These are phyloP conservation scores for Calonectria pteridis DNA, from an alignment of 2,329 filamentous ascomycete species.

Conservation along the genomic window DNA sequence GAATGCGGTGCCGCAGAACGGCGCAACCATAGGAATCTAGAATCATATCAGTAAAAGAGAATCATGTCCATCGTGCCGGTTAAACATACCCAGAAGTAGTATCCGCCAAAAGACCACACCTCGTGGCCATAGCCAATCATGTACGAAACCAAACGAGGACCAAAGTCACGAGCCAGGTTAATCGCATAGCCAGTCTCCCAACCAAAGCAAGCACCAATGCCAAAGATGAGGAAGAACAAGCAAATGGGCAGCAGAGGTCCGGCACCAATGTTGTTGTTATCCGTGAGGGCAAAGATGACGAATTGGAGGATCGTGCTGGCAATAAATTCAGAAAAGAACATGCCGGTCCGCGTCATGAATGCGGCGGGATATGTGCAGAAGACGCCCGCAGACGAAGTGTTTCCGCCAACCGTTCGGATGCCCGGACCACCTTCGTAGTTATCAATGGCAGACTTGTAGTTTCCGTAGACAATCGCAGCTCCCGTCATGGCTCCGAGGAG, in stretches of 20 bases:
- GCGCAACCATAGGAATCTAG: conserved; percentile 78
- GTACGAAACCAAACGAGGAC: conserved; percentile 74
- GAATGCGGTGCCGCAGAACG: conserved; percentile 73
- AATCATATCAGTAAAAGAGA: conserved; percentile 11
- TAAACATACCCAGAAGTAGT: conserved; percentile 77
- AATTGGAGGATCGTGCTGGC: conserved; percentile 78
- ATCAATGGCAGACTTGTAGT: conserved; percentile 75
- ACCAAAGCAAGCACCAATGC: conserved; percentile 79
- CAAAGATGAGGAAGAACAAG: conserved; percentile 80
- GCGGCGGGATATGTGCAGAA: conserved; percentile 79
- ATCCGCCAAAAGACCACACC: conserved; percentile 75
- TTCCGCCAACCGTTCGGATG: conserved; percentile 72
- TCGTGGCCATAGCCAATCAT: conserved; percentile 76
- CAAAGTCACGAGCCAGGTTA: conserved; percentile 80
- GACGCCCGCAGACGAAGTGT: conserved; percentile 75
- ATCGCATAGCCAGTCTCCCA: conserved; percentile 85
- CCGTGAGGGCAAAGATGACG: conserved; percentile 77
- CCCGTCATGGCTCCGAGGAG: conserved; percentile 75
- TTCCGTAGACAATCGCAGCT: conserved; percentile 70
- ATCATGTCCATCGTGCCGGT: conserved; percentile 21
- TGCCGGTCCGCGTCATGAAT: conserved; percentile 74
- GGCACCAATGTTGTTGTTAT: conserved; percentile 67
- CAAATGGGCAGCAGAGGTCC: conserved; percentile 68
- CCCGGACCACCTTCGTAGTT: conserved; percentile 70
- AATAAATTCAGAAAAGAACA: conserved; percentile 81